Percentiles rank a stretch among this genome's conserved stretches.
These are phyloP conservation scores for Wickerhamomyces bisporus DNA, from an alignment of 805 yeast genomes.

Conservation along the genomic window DNA sequence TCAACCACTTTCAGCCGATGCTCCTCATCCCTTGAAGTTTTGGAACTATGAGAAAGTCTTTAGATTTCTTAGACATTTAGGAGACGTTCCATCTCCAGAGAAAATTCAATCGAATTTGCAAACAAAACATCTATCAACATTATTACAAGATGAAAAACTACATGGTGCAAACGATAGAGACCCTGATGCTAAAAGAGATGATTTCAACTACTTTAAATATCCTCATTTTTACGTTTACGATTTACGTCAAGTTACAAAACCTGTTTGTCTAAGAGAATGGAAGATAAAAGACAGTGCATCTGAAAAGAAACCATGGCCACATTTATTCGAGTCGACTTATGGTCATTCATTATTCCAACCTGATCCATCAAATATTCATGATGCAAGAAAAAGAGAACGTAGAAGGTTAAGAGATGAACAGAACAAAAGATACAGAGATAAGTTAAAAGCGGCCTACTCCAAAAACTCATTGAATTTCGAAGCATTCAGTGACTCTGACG, in stretches of 20 bases:
- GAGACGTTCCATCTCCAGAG: slow-evolving; percentile 28
- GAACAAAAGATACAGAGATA: slow-evolving; percentile 36
- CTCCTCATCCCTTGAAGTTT: slow-evolving; percentile 41
- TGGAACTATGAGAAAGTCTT: slow-evolving; percentile 87
- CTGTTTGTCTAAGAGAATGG: slow-evolving; percentile 85
- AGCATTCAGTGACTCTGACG: neutral
- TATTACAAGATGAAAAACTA: slow-evolving; percentile 78
- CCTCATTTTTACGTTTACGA: slow-evolving; percentile 79
- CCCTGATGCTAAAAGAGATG: slow-evolving; percentile 79
- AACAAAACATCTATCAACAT: slow-evolving; percentile 44
- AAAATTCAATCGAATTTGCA: slow-evolving; percentile 7
- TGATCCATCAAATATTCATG: slow-evolving; percentile 40
- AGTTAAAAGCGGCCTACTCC: slow-evolving; percentile 20
- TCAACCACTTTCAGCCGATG: slow-evolving; percentile 48
- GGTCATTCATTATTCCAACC: slow-evolving; percentile 79
- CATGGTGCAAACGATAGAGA: slow-evolving; percentile 88
- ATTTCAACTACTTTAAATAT: slow-evolving; percentile 73
- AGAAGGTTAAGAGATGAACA: slow-evolving; percentile 23
- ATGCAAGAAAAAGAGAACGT: slow-evolving; percentile 34
- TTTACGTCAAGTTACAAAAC: slow-evolving; percentile 68
- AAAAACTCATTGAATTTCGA: neutral
- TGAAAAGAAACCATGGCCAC: slow-evolving; percentile 45
- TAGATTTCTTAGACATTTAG: slow-evolving; percentile 67
- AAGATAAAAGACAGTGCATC: slow-evolving; percentile 26
- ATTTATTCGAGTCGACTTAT: slow-evolving; percentile 51